Percentiles rank a stretch among this genome's conserved stretches.
Conservation (phyloP, 345 rosid genomes). For the Arabidopsis thaliana region TAIR10.1 NC_003076.8:18830001-18830500, state of each 20-base stretch:
- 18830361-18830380: conserved; percentile 56
- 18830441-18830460: conserved; percentile 90
- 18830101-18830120: conserved; percentile 36
- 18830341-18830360: conserved; percentile 12
- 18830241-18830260: conserved; percentile 27
- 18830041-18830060: conserved; percentile 31
- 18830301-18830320: conserved; percentile 2
- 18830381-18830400: conserved; percentile 50
- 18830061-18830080: conserved; percentile 17
- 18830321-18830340: background rate
- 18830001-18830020: conserved; percentile 53
- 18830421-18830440: conserved; percentile 74
- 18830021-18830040: conserved; percentile 49
- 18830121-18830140: conserved; percentile 36
- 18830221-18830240: background rate
- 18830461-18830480: conserved; percentile 71
- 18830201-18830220: background rate
- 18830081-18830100: conserved; percentile 11
- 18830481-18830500: conserved; percentile 86
- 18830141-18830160: conserved; percentile 34
- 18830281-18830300: background rate
- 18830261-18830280: conserved; percentile 42
- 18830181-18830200: conserved; percentile 50
- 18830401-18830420: conserved; percentile 57
- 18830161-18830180: conserved; percentile 41